Percentiles rank a stretch among this genome's conserved stretches.
phyloP scores from a whole-genome alignment of 2,329 filamentous ascomycete genomes.

The Arthroderma sp. region DNA sequence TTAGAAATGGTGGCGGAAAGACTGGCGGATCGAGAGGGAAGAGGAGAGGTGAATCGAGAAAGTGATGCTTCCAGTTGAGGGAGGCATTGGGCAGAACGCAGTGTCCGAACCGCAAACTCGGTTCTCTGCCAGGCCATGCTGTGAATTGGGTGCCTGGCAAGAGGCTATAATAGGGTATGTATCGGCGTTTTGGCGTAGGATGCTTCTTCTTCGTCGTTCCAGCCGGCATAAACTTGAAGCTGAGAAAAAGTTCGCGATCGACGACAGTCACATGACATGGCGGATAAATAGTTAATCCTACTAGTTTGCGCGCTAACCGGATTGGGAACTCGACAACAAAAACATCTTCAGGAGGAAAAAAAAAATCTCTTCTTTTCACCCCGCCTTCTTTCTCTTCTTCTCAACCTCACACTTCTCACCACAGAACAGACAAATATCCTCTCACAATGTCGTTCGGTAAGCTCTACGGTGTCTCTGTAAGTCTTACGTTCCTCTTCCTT shows the following conservation, averaged over 20 bases:
- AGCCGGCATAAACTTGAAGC: too few relatives aligned
- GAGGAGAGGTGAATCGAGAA: conserved; percentile 19
- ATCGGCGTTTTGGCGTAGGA: too few relatives aligned
- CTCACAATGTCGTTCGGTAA: conserved; percentile 90
- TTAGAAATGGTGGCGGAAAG: conserved; percentile 3
- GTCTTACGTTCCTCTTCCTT: conserved; percentile 13
- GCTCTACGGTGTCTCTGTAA: conserved; percentile 78
- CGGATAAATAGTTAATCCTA: too few relatives aligned
- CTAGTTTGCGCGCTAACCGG: too few relatives aligned
- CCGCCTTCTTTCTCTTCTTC: conserved; percentile 10
- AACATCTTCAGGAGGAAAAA: conserved; percentile 10
- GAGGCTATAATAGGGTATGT: background rate
- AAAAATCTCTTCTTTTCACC: conserved; percentile 9
- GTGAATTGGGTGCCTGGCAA: conserved; percentile 1
- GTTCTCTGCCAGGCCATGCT: conserved; percentile 27
- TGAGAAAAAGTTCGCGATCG: too few relatives aligned
- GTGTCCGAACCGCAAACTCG: conserved; percentile 22
- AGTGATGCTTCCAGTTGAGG: conserved; percentile 28
- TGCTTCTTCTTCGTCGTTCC: too few relatives aligned
- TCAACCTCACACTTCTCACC: conserved; percentile 9
- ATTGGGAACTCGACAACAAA: background rate
- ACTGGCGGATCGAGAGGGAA: conserved; percentile 10
- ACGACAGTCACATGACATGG: too few relatives aligned
- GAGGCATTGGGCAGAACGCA: conserved; percentile 20
- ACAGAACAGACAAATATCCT: conserved; percentile 6